Base-by-base conservation (phyloP, 2,329 filamentous ascomycete genomes). In the Leptographium galeiforme region DNA sequence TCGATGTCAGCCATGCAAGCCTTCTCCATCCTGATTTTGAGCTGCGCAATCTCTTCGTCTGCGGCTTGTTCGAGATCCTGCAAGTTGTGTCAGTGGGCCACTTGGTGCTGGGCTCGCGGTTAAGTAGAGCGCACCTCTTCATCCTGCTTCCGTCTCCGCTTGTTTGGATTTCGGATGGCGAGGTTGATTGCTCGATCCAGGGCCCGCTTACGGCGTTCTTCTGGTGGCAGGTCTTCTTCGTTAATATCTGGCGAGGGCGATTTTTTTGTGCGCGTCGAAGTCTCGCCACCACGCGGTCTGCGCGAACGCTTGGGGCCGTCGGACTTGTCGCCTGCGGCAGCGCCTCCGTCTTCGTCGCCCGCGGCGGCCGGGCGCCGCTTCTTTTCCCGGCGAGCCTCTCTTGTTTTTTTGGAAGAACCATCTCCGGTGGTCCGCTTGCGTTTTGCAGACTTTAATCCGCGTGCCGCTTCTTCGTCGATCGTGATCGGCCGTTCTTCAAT, bases 61-160 rank as follows among this genome's bases (percentile, higher is more conserved):
- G 91, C 87, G 70, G 87, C 84, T 62, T 89, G 84, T 66, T 96
- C 90, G 48, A 97, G 76, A 59, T 97, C 91, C 86, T 91, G 61
- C 12, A 57, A 14, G 2, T 25, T 7, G 32, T 33, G 30, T 18
- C 4, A 45, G 18, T 16, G 48, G 25, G 14, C 16, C 4, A n/a
- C 16, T 44, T 12, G 41, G 41, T 6, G 18, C 10, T 4, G 19
- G 19, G 12, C 32, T 39, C n/a, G 7, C n/a, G 3, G 16, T 13
- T 3, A 13, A n/a, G 32, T 44, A 11, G 2, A 19, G 74, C 83
- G 53, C 75, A 90, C 87, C 67, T 95, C 89, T 61, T 93, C 90
- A 64, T 90, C 87, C 74, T 88, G 88, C 74, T 88, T 91, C 79
- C 79, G 69, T 60, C 85, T 77, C 58, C 83, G 77, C 62, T 87